A percentile compares a stretch with the other conserved stretches of the same genome.
These are phyloP conservation scores for Euphorbia schlechtendalii DNA, from an alignment of 441 rosid species.

Conservation along the genomic window DNA sequence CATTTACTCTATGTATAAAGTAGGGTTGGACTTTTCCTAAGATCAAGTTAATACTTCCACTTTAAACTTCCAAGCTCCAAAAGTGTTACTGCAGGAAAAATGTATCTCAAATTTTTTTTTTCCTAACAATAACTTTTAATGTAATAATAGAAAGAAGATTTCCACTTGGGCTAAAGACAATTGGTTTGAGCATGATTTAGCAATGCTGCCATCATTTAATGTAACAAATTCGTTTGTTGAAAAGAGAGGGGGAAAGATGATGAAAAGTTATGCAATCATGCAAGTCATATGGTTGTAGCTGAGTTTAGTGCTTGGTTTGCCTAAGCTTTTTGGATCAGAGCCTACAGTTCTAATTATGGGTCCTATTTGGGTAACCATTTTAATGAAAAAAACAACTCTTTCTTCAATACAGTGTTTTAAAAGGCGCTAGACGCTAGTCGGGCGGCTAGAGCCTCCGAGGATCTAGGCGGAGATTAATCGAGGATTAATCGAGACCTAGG, in stretches of 20 bases:
- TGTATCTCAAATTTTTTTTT: background rate
- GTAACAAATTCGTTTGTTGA: background rate
- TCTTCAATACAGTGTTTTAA: no score
- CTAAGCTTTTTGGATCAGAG: slow-evolving; percentile 11
- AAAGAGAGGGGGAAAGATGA: background rate
- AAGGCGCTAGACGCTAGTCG: no score
- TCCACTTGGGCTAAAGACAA: slow-evolving; percentile 10
- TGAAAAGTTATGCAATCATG: background rate
- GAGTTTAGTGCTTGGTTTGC: background rate
- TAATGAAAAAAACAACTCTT: slow-evolving; percentile 15
- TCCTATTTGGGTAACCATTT: slow-evolving; percentile 11
- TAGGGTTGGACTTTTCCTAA: no score
- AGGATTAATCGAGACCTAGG: no score
- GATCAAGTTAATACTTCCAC: no score
- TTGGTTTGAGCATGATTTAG: background rate
- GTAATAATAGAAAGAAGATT: background rate
- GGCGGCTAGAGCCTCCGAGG: no score
- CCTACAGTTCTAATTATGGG: slow-evolving; percentile 7
- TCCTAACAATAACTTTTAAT: no score
- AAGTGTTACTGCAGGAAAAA: no score
- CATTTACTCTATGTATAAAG: no score
- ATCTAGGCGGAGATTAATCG: no score
- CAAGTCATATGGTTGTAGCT: no score
- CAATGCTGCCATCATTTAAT: background rate
- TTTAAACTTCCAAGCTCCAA: no score